Evolutionary conservation across 73 alveolate species (phyloP).

Genomic region (Durusdinium trenchii): DNA sequence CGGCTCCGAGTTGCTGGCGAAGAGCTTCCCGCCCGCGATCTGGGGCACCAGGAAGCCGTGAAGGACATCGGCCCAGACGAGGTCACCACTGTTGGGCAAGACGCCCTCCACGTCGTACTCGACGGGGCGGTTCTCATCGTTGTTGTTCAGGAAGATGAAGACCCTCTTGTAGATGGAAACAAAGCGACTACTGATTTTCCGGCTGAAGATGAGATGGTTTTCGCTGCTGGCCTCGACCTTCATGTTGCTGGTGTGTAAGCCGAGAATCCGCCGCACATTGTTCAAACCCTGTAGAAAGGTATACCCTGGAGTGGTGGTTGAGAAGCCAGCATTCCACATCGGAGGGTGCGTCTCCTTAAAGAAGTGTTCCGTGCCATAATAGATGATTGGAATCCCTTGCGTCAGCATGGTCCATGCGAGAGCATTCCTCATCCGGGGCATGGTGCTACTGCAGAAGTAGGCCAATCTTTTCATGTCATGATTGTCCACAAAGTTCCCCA

Average conservation of each 20-base stretch:
- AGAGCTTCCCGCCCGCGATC: not conserved
- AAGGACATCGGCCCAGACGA: conserved; percentile 11
- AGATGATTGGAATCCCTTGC: conserved; percentile 22
- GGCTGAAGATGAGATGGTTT: too few species aligned
- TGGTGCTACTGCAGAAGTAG: not conserved
- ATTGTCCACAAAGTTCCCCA: conserved; percentile 26
- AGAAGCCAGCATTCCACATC: conserved; percentile 1
- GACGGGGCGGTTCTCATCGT: too few species aligned
- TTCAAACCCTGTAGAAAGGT: not conserved
- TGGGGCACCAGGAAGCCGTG: conserved; percentile 10
- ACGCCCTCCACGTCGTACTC: too few species aligned
- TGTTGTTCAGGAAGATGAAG: too few species aligned
- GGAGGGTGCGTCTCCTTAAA: not conserved
- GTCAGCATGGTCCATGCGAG: not conserved
- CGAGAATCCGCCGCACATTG: not conserved
- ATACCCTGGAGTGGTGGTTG: not conserved
- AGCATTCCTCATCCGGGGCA: not conserved
- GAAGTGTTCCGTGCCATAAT: not conserved
- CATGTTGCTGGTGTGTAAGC: not conserved
- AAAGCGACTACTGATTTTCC: too few species aligned
- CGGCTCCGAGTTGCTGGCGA: too few species aligned
- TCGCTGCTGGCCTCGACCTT: too few species aligned
- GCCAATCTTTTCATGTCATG: not conserved
- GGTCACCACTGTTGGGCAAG: too few species aligned
- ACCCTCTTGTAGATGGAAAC: too few species aligned